phyloP scores from a whole-genome alignment of 225 moss, liverwort and hornwort genomes.

The Physcomitrium patens region DNA sequence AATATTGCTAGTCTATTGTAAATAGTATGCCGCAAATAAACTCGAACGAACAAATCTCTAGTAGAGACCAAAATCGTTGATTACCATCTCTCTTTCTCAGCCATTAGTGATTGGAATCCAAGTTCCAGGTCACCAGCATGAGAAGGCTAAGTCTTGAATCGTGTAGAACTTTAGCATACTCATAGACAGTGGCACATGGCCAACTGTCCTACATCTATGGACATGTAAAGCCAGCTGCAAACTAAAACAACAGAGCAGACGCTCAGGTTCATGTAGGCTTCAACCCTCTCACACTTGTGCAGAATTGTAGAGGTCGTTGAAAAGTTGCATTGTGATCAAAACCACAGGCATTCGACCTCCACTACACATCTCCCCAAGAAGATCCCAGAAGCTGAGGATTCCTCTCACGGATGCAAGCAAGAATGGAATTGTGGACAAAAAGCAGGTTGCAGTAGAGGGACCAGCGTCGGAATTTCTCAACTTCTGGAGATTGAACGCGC shows the following conservation, averaged over 20 bases:
- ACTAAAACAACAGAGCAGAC: no score
- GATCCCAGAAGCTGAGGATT: neutral
- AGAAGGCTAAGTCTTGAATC: neutral
- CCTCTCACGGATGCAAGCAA: constrained; percentile 24
- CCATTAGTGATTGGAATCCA: constrained; percentile 35
- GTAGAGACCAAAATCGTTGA: neutral
- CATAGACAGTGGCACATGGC: constrained; percentile 48
- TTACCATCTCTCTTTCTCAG: constrained; percentile 45
- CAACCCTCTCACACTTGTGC: no score
- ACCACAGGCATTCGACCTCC: neutral
- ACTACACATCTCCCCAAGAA: constrained; percentile 15
- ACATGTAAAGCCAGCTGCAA: neutral
- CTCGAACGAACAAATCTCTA: neutral
- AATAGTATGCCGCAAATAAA: neutral
- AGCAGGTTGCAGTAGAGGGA: no score
- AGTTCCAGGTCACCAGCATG: neutral
- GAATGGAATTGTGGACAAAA: no score
- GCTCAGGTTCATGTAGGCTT: no score
- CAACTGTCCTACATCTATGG: constrained; percentile 41
- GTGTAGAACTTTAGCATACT: neutral
- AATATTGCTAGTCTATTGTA: neutral
- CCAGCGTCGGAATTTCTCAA: neutral
- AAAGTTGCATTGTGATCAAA: constrained; percentile 19
- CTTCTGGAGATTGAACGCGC: no score
- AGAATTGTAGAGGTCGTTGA: neutral